These are phyloP conservation scores for Acacia pycnantha DNA, from an alignment of 331 rosid species.

Conservation along the genomic window DNA sequence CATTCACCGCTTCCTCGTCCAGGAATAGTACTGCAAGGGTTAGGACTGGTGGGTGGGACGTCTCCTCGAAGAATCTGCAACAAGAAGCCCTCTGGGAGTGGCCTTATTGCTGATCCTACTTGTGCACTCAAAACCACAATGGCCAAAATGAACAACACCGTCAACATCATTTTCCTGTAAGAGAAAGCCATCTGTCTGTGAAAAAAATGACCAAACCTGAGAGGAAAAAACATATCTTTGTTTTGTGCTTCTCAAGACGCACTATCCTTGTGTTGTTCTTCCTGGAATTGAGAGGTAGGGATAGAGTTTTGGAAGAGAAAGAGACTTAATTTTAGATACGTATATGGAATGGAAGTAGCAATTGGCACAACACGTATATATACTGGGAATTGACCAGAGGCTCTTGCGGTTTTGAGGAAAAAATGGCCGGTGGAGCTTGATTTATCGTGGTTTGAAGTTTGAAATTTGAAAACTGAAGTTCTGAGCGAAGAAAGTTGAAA, in stretches of 20 bases:
- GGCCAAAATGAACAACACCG: background rate
- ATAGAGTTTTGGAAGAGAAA: background rate
- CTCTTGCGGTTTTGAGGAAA: background rate
- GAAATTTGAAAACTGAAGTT: slow-evolving; percentile 29
- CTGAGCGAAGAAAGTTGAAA: background rate
- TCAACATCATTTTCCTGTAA: slow-evolving; percentile 16
- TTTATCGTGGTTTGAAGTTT: slow-evolving; percentile 14
- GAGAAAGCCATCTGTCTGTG: slow-evolving; percentile 26
- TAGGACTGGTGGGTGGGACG: background rate
- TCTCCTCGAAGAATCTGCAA: slow-evolving; percentile 1
- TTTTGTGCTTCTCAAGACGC: background rate
- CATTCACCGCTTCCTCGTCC: background rate
- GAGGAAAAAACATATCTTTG: background rate
- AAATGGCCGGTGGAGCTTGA: too few species aligned
- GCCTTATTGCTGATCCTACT: background rate
- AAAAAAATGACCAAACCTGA: background rate
- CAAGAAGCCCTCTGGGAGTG: background rate
- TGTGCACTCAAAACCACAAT: background rate
- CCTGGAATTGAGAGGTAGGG: too few species aligned
- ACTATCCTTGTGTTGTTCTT: too few species aligned
- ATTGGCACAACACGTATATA: too few species aligned
- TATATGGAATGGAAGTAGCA: too few species aligned
- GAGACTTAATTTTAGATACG: background rate
- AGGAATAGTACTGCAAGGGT: background rate
- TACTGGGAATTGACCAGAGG: background rate